A percentile compares a stretch with the other conserved stretches of the same genome.
These are phyloP conservation scores for Oryza punctata DNA, from an alignment of 176 grass and related monocot species.

Conservation along the genomic window DNA sequence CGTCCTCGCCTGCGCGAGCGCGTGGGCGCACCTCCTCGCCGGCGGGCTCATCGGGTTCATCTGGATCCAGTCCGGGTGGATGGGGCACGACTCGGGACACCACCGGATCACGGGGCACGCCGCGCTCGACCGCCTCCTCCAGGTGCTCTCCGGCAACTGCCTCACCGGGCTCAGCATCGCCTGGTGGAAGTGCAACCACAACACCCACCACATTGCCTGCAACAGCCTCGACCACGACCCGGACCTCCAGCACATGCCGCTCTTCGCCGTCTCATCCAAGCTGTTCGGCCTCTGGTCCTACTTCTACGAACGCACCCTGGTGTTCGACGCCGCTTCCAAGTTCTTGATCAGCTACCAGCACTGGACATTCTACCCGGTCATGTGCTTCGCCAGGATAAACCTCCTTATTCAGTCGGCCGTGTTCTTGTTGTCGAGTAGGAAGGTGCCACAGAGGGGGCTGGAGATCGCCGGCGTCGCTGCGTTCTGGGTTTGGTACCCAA, in stretches of 20 bases:
- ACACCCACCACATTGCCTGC: conserved; percentile 90
- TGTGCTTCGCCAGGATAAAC: conserved; percentile 86
- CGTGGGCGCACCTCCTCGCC: conserved; percentile 47
- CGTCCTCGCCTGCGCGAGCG: conserved; percentile 35
- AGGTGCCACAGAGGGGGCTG: conserved; percentile 46
- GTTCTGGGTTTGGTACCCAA: conserved; percentile 91
- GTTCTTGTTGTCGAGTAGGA: conserved; percentile 50
- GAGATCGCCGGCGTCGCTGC: conserved; percentile 61
- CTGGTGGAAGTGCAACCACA: conserved; percentile 99
- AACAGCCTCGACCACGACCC: conserved; percentile 95
- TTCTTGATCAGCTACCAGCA: conserved; percentile 95
- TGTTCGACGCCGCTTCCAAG: conserved; percentile 58
- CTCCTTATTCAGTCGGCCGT: conserved; percentile 62
- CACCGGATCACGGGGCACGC: conserved; percentile 52
- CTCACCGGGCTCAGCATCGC: conserved; percentile 89
- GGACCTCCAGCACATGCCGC: conserved; percentile 92
- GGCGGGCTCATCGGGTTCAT: conserved; percentile 61
- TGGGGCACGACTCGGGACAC: conserved; percentile 92
- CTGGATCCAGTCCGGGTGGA: conserved; percentile 90
- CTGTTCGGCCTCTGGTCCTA: conserved; percentile 65
- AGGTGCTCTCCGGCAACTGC: conserved; percentile 82
- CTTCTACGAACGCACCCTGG: conserved; percentile 69
- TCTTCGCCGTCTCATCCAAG: conserved; percentile 80
- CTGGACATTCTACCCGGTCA: conserved; percentile 92
- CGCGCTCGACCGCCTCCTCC: conserved; percentile 51